Conservation (phyloP, 176 grass and related monocot species). For the Eleusine coracana region DNA sequence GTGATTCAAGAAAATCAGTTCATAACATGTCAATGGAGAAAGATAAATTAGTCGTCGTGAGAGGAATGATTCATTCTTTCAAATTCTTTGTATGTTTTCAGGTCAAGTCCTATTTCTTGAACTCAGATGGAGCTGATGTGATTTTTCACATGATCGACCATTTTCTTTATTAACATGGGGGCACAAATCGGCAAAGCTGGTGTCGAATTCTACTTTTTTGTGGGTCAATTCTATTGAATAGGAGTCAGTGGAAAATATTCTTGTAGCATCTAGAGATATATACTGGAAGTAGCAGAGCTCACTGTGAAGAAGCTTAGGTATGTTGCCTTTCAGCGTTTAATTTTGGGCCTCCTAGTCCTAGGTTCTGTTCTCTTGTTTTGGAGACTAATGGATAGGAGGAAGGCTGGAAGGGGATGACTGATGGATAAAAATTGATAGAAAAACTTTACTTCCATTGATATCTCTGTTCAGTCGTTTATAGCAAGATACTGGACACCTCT, state of each 20-base stretch:
- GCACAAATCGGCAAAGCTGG: not conserved
- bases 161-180: conserved; percentile 57
- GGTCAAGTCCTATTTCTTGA: conserved; percentile 82
- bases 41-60: not conserved
- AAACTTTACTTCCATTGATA: no score
- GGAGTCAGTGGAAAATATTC: not conserved
- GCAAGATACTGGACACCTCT: no score
- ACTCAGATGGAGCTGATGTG: conserved; percentile 88
- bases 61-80: not conserved
- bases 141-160: conserved; percentile 94
- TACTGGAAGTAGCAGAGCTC: conserved; percentile 9
- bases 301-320: not conserved
- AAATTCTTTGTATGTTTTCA: conserved; percentile 26
- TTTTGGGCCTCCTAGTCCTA: conserved; percentile 21
- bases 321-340: not conserved
- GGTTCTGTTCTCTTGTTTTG: conserved; percentile 23
- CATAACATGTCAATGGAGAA: not conserved
- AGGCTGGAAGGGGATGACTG: no score
- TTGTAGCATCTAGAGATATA: not conserved
- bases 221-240: not conserved
- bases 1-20: not conserved
- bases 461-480: no score
- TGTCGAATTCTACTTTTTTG: not conserved
- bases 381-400: not conserved
- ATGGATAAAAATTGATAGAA: no score